These are phyloP conservation scores for Tuber melanosporum DNA, from an alignment of 495 filamentous ascomycete species.

Conservation along the genomic window DNA sequence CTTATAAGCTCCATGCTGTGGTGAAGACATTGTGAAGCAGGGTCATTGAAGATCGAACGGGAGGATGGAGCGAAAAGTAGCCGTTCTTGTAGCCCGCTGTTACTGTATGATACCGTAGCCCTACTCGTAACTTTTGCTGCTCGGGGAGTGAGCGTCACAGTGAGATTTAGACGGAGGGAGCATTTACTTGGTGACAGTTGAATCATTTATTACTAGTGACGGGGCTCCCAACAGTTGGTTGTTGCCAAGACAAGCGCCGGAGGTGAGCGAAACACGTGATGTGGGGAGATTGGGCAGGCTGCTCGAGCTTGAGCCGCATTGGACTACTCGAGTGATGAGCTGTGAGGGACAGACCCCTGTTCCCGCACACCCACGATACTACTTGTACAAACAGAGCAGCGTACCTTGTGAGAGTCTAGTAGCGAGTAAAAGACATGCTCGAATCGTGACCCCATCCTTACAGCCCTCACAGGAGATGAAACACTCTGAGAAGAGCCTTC, in stretches of 20 bases:
- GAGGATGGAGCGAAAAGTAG: neutral
- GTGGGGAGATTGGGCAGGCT: neutral
- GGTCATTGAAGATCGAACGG: slow-evolving; percentile 11
- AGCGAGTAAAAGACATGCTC: neutral
- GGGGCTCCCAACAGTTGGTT: slow-evolving; percentile 7
- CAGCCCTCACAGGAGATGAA: neutral
- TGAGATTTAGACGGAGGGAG: neutral
- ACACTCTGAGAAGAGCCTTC: neutral
- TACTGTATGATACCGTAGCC: neutral
- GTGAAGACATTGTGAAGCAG: slow-evolving; percentile 36
- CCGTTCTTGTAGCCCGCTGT: neutral
- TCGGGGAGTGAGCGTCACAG: neutral
- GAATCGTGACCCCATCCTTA: neutral
- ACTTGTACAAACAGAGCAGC: neutral
- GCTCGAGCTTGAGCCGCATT: slow-evolving; percentile 24
- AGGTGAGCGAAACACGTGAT: neutral
- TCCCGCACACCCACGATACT: neutral
- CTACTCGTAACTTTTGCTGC: neutral
- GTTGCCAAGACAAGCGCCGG: slow-evolving; percentile 16
- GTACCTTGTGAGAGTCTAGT: neutral
- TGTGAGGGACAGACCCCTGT: slow-evolving; percentile 9
- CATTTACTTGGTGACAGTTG: neutral
- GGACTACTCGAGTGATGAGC: slow-evolving; percentile 17
- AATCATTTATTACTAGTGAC: neutral
- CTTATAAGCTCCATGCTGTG: slow-evolving; percentile 45